phyloP scores from a whole-genome alignment of 352 stramenopile genomes.

The Globisporangium cylindrosporum region DNA sequence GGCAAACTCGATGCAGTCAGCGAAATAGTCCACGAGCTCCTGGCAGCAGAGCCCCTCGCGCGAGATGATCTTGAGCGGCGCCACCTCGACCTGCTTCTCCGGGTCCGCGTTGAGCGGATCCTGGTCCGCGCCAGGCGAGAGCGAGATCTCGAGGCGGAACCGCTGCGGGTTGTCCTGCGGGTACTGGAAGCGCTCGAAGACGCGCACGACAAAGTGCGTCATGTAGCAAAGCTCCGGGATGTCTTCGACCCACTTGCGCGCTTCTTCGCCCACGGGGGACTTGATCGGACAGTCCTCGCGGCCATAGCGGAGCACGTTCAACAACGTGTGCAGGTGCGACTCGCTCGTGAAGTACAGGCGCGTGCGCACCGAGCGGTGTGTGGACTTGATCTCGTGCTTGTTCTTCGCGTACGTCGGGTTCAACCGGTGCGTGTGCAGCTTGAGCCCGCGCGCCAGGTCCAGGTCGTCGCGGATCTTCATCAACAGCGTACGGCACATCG shows the following conservation, averaged over 20 bases:
- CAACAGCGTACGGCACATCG: constrained; percentile 84
- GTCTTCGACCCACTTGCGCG: constrained; percentile 84
- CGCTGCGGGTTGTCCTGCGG: constrained; percentile 61
- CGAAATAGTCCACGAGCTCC: constrained; percentile 83
- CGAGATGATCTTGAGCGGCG: constrained; percentile 81
- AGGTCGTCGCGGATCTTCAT: constrained; percentile 89
- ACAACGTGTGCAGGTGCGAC: constrained; percentile 96
- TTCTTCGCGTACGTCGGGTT: constrained; percentile 84
- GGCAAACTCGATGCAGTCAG: constrained; percentile 68
- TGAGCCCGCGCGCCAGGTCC: constrained; percentile 69
- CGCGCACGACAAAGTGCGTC: constrained; percentile 98
- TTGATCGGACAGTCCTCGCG: constrained; percentile 56
- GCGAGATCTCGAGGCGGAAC: constrained; percentile 85
- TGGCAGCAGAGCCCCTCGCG: constrained; percentile 79
- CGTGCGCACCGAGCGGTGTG: constrained; percentile 95
- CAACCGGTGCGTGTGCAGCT: constrained; percentile 75
- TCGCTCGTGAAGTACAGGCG: constrained; percentile 99
- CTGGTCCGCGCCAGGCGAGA: constrained; percentile 74
- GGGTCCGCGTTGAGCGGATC: constrained; percentile 61
- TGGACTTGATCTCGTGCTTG: constrained; percentile 85
- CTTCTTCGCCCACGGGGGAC: constrained; percentile 63
- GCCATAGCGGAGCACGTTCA: constrained; percentile 96
- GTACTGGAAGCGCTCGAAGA: constrained; percentile 95
- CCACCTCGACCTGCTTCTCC: constrained; percentile 64
- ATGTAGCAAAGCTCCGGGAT: constrained; percentile 98